Evolutionary conservation across 345 rosid genomes (phyloP).

Genomic region (Linum usitatissimum): DNA sequence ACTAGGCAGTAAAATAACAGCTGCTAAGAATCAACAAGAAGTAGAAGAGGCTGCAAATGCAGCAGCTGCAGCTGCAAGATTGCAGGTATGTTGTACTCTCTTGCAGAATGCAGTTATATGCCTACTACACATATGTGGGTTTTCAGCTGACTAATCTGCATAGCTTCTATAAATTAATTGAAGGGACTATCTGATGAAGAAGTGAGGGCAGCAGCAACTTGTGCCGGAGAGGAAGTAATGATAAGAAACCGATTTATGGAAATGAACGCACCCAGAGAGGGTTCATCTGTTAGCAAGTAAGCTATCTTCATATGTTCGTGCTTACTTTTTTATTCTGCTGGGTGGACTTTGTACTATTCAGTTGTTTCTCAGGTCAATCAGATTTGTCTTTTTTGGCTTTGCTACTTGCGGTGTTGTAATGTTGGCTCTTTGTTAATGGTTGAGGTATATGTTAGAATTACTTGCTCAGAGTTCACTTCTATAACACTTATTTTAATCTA

Average conservation of each 20-base stretch:
- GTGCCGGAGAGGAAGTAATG: conserved; percentile 96
- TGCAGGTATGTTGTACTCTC: conserved; percentile 43
- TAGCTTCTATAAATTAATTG: conserved; percentile 17
- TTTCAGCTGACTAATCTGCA: conserved; percentile 15
- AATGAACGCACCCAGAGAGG: conserved; percentile 94
- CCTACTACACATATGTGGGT: neutral
- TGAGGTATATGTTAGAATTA: neutral
- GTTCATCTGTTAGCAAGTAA: conserved; percentile 93
- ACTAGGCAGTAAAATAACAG: conserved; percentile 85
- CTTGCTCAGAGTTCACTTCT: neutral
- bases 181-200: conserved; percentile 99
- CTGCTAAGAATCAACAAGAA: conserved; percentile 93
- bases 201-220: conserved; percentile 80
- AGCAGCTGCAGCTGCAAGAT: conserved; percentile 84
- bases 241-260: conserved; percentile 86
- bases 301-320: conserved; percentile 16
- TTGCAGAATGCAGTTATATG: neutral
- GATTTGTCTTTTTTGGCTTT: neutral
- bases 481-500: neutral
- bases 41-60: conserved; percentile 98
- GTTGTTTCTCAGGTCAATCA: neutral
- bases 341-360: neutral
- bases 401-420: neutral
- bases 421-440: neutral
- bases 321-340: neutral